A percentile compares a stretch with the other conserved stretches of the same genome.
Evolutionary conservation across 306 rosid genomes (phyloP).

Genomic region (Myrica gale): DNA sequence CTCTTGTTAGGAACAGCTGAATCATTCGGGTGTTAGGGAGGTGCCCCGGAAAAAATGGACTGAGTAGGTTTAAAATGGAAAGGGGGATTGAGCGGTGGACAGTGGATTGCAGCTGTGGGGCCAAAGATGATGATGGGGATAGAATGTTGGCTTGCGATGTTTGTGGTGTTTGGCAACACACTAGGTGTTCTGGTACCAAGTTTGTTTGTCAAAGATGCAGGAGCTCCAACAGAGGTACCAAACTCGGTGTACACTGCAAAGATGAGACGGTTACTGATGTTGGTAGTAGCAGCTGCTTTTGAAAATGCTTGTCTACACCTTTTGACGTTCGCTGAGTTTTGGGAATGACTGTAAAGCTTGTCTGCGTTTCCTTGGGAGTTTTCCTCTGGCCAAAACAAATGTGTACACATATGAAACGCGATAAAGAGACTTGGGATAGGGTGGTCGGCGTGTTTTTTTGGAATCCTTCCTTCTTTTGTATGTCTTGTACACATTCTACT

Average conservation of each 20-base stretch:
- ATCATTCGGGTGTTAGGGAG: constrained; percentile 56
- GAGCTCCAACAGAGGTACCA: constrained; percentile 29
- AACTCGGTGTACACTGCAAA: constrained; percentile 45
- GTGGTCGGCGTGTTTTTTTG: constrained; percentile 32
- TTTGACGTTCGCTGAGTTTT: constrained; percentile 40
- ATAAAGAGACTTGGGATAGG: constrained; percentile 11
- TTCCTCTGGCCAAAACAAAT: constrained; percentile 31
- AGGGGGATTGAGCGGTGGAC: constrained; percentile 95
- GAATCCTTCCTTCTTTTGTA: constrained; percentile 12
- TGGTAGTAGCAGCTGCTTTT: constrained; percentile 36
- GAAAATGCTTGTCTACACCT: constrained; percentile 40
- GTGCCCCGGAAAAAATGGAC: constrained; percentile 59
- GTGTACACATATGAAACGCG: constrained; percentile 48
- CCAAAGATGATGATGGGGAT: constrained; percentile 95
- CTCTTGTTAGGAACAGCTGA: constrained; percentile 53
- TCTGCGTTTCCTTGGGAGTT: constrained; percentile 15
- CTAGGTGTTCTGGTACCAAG: constrained; percentile 69
- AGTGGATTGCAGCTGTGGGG: constrained; percentile 87
- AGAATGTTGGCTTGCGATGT: constrained; percentile 90
- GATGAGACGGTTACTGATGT: constrained; percentile 46
- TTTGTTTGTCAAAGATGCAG: constrained; percentile 73
- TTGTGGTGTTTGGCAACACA: constrained; percentile 91
- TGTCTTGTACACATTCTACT: constrained; percentile 23
- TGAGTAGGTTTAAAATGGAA: constrained; percentile 79
- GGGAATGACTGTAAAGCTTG: constrained; percentile 16